A percentile compares a stretch with the other conserved stretches of the same genome.
phyloP scores from a whole-genome alignment of 2,329 filamentous ascomycete species.

The Ophiostoma quercus region DNA sequence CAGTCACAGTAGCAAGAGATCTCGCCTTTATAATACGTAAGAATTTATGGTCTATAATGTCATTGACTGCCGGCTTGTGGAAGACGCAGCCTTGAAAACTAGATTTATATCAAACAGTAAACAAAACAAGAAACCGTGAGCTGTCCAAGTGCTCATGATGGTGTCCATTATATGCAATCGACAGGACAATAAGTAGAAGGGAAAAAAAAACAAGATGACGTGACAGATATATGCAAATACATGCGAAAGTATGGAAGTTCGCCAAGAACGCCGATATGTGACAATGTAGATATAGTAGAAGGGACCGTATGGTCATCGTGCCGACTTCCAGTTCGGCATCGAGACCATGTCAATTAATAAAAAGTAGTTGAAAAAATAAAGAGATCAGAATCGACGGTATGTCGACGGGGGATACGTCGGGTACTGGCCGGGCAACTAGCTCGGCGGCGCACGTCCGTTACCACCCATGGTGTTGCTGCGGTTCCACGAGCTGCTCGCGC shows the following conservation, averaged over 20 bases:
- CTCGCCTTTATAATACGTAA: no score
- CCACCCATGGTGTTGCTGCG: slow-evolving; percentile 21
- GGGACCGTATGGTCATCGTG: slow-evolving; percentile 5
- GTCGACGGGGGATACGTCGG: not conserved
- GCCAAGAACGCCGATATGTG: slow-evolving; percentile 6
- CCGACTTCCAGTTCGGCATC: slow-evolving; percentile 23
- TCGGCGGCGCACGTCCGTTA: slow-evolving; percentile 20
- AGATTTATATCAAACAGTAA: not conserved
- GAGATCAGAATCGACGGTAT: not conserved
- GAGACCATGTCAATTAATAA: slow-evolving; percentile 9
- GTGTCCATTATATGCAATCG: not conserved
- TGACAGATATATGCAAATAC: not conserved
- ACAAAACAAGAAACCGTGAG: slow-evolving; percentile 6
- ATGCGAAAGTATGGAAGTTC: not conserved
- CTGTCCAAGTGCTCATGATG: not conserved
- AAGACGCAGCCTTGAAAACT: not conserved
- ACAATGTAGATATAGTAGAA: slow-evolving; percentile 1
- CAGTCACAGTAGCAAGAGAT: not conserved
- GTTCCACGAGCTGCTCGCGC: slow-evolving; percentile 20
- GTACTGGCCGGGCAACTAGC: slow-evolving; percentile 25
- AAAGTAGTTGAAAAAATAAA: not conserved
- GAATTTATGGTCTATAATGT: not conserved
- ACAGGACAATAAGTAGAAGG: not conserved
- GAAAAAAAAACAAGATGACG: not conserved
- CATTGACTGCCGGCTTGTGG: not conserved